Evolutionary conservation across 1,284 basidiomycete species (phyloP), one percentile per base, ranked within the genome.

Genomic region (Cryptococcus amylolentus): DNA sequence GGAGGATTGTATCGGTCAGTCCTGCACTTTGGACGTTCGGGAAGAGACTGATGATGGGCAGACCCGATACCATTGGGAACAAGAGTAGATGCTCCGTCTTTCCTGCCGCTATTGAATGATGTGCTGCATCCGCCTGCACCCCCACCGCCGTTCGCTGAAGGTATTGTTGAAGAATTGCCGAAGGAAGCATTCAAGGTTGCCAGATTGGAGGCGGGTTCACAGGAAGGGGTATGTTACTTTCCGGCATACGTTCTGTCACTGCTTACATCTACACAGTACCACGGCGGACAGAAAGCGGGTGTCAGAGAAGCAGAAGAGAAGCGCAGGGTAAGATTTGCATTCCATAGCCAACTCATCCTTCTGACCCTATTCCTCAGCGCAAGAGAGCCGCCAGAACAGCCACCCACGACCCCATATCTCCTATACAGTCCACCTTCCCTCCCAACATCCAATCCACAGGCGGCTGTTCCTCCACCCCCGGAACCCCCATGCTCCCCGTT

Each of bases 1-100:
- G 27, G 69, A 71, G 54, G 73, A 75, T 55, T 70, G 68, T 57
- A 75, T 75, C 26, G 73, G 72, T 73, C 37, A 18, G 70, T 63
- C 9, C n/a, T 42, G 23, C 23, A 47, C 39, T 40, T 8, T 20
- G 52, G 10, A 42, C 1, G 28, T 49, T 6, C 20, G 40, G 7
- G 18, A 49, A 10, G 40, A 47, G 44, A 35, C 45, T 40, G 42
- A 14, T 42, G 14, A 8, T 10, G 14, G 57, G 9, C 48, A 73
- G 71, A 73, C 52, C 71, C 70, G 2, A 61, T 62, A 28, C 71
- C 71, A 1, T 51, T 64, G 37, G 70, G 70, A 16, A 62, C 61
- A 27, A 62, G 64, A 42, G 50, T 54, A 12, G 60, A 66, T 31
- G 55, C 49, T 5, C 52, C 42, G 51, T 58, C 52, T 51, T 60